phyloP scores from a whole-genome alignment of 345 rosid genomes.

The Citrus glauca region DNA sequence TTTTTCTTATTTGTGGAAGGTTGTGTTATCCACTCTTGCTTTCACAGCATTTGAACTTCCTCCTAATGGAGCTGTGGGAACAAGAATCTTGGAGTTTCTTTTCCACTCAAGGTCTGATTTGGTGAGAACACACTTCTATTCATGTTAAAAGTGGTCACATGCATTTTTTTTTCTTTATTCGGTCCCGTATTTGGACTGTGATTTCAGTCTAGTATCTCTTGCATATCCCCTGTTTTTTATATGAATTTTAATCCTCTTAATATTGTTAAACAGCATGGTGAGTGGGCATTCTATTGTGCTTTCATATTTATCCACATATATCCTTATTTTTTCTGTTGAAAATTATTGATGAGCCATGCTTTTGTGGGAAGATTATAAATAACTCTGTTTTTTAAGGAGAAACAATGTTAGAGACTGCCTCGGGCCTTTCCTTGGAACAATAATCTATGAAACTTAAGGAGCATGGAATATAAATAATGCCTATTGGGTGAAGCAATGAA shows the following conservation, averaged over 20 bases:
- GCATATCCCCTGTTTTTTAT: background rate
- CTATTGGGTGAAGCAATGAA: background rate
- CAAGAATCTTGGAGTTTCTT: conserved; percentile 79
- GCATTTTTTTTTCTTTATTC: background rate
- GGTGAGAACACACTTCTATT: conserved; percentile 40
- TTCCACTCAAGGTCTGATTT: conserved; percentile 89
- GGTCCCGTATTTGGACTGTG: background rate
- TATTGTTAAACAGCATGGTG: background rate
- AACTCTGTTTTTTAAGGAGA: too few relatives aligned
- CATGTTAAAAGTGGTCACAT: background rate
- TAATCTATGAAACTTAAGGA: too few relatives aligned
- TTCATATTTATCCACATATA: too few relatives aligned
- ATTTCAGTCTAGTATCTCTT: background rate
- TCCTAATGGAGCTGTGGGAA: conserved; percentile 93
- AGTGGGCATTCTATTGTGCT: background rate
- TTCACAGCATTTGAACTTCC: conserved; percentile 99
- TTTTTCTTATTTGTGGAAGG: conserved; percentile 48
- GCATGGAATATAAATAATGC: too few relatives aligned
- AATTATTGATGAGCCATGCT: background rate
- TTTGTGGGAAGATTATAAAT: too few relatives aligned
- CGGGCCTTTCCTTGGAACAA: too few relatives aligned
- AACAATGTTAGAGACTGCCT: too few relatives aligned
- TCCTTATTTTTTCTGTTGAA: background rate
- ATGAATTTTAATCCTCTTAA: too few relatives aligned
- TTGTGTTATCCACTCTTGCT: conserved; percentile 83